phyloP scores from a whole-genome alignment of 371 early-diverging fungal genomes.

The Mortierella sp. region DNA sequence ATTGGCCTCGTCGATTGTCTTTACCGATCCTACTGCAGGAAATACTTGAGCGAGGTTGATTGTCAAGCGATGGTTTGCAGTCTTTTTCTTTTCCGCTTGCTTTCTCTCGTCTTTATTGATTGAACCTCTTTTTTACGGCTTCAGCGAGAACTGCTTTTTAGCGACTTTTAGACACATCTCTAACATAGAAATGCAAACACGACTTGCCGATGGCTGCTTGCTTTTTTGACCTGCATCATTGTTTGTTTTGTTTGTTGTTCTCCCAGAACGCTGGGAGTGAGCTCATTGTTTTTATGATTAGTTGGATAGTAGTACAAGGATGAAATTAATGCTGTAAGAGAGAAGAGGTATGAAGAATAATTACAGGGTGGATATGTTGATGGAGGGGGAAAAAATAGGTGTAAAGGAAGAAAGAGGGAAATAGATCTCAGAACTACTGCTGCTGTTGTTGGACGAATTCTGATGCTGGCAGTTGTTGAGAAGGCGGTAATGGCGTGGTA shows the following conservation, averaged over 20 bases:
- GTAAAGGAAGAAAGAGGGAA: neutral
- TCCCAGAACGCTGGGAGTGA: neutral
- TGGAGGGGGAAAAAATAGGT: neutral
- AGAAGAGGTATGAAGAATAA: neutral
- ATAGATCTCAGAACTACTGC: neutral
- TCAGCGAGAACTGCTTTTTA: neutral
- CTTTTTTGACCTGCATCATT: neutral
- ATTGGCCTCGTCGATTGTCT: constrained; percentile 41
- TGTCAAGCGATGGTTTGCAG: neutral
- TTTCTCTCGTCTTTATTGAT: too few species aligned
- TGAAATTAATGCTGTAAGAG: neutral
- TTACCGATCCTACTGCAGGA: constrained; percentile 29
- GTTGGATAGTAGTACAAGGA: neutral
- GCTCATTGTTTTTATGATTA: neutral
- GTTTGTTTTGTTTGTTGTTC: neutral
- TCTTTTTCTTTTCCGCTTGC: neutral
- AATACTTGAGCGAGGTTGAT: neutral
- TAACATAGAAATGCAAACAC: neutral
- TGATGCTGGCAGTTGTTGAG: neutral
- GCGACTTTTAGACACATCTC: neutral
- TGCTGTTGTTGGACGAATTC: neutral
- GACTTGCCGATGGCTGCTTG: neutral
- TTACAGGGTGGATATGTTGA: neutral
- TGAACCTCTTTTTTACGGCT: neutral
- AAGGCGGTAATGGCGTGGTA: neutral